Percentiles rank a stretch among this genome's conserved stretches.
phyloP scores from a whole-genome alignment of 208 protist genomes.

The Trypanosoma boissoni region DNA sequence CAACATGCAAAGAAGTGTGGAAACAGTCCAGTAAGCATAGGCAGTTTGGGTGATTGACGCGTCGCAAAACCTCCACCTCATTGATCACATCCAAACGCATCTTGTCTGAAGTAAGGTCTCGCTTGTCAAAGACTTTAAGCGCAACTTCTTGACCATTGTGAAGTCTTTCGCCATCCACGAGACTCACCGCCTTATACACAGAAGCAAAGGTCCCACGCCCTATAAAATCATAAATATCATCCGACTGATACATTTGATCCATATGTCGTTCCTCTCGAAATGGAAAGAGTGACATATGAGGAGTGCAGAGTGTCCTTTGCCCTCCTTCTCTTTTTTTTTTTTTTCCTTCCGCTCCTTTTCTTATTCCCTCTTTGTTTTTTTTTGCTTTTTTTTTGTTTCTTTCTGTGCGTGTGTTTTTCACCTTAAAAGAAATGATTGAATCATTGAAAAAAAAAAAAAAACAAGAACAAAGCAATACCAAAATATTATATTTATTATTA shows the following conservation, averaged over 20 bases:
- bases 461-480: background rate
- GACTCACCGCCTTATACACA: slow-evolving; percentile 69
- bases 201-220: slow-evolving; percentile 79
- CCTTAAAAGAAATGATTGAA: background rate
- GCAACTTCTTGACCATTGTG: slow-evolving; percentile 52
- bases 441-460: slow-evolving; percentile 11
- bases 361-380: background rate
- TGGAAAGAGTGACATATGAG: slow-evolving; percentile 48
- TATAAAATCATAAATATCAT: slow-evolving; percentile 85
- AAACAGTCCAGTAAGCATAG: slow-evolving; percentile 68
- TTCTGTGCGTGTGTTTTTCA: slow-evolving; percentile 21
- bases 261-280: slow-evolving; percentile 61
- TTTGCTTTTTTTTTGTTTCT: slow-evolving; percentile 1
- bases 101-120: slow-evolving; percentile 63
- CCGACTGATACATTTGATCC: slow-evolving; percentile 53
- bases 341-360: background rate
- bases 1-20: slow-evolving; percentile 69
- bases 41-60: slow-evolving; percentile 65
- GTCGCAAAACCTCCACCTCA: slow-evolving; percentile 71
- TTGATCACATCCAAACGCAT: slow-evolving; percentile 69
- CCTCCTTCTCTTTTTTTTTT: background rate
- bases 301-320: background rate
- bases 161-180: slow-evolving; percentile 32
- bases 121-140: slow-evolving; percentile 82
- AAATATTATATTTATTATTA: slow-evolving; percentile 1